Base-by-base conservation (phyloP, 495 filamentous ascomycete genomes). In the Xylaria acuta region DNA sequence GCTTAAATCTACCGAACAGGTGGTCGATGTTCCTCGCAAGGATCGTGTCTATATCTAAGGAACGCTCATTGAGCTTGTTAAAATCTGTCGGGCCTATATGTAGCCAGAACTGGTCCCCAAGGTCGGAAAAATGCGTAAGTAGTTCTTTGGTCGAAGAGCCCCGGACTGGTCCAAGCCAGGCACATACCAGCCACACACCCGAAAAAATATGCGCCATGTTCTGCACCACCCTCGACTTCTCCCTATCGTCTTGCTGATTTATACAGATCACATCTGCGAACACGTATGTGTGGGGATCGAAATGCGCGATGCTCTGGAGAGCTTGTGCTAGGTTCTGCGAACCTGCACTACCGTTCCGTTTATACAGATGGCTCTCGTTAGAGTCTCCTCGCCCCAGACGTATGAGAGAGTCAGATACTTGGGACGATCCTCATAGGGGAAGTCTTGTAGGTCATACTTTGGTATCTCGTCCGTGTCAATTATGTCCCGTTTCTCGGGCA, bases 231-330 rank as follows among this genome's bases (percentile, higher is more conserved):
- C 67, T 64, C 22, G 74, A 71, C 14, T 75, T 75, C 63, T 81
- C 79, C 22, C 70, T 68, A 8, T 72, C 63, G 16, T 79, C 73
- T 14, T 71, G 66, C 51, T 81, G 79, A 47, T 78, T 75, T 49
- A 81, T 80, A 59, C 79, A 80, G 49, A 80, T 64, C 9, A 74
- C 73, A 54, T 81, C 79, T n/a, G 73, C 73, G 76, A 78, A 81
- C 1, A 81, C 11, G 27, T 67, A 65, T 0, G 3, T 38, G 18
- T 16, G 7, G 0, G 36, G 22, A 36, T 70, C 47, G 14, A 12
- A 56, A 16, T n/a, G 12, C 20, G 27, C 6, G 51, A 71, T 56
- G 3, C 47, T 54, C 18, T 30, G 43, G 22, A 71, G 32, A 0
- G 72, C 68, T n/a, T 38, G 45, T n/a, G 34, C 27, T 11, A 74